These are phyloP conservation scores for Myochromella boudieri DNA, from an alignment of 768 basidiomycete genomes.

Conservation along the genomic window DNA sequence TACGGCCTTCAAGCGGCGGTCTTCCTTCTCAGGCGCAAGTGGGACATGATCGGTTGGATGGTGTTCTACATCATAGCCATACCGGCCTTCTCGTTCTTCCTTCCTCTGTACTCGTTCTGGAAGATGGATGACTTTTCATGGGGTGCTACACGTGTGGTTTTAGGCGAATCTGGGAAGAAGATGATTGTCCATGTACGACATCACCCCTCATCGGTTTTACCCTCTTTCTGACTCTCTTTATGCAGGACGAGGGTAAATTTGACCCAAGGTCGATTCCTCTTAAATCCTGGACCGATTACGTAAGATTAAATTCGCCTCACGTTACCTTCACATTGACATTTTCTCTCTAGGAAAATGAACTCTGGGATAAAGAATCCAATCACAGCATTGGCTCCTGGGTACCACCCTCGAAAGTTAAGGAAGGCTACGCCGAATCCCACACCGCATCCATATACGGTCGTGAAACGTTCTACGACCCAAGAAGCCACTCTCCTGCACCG, in stretches of 20 bases:
- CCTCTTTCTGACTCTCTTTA: slow-evolving; percentile 5
- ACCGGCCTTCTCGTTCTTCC: slow-evolving; percentile 89
- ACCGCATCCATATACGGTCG: slow-evolving; percentile 84
- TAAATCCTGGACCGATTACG: slow-evolving; percentile 96
- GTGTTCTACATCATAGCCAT: slow-evolving; percentile 94
- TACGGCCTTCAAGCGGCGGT: slow-evolving; percentile 94
- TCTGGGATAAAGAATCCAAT: slow-evolving; percentile 97
- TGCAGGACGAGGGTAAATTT: slow-evolving; percentile 95
- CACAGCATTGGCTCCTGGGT: slow-evolving; percentile 95
- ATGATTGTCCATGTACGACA: slow-evolving; percentile 84
- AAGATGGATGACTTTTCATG: slow-evolving; percentile 97
- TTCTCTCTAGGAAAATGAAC: slow-evolving; percentile 75
- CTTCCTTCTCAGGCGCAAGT: slow-evolving; percentile 89
- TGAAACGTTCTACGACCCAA: slow-evolving; percentile 83
- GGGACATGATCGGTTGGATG: slow-evolving; percentile 99
- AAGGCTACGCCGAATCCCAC: slow-evolving; percentile 75
- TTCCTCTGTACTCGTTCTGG: slow-evolving; percentile 97
- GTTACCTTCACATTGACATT: no score
- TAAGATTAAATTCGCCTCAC: slow-evolving; percentile 41
- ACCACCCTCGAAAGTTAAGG: slow-evolving; percentile 72
- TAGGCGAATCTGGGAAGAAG: slow-evolving; percentile 96
- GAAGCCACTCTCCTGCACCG: slow-evolving; percentile 70
- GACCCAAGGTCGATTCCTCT: slow-evolving; percentile 91
- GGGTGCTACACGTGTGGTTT: slow-evolving; percentile 89
- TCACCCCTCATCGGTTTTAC: neutral